These are phyloP conservation scores for Metarhizium humberi DNA, from an alignment of 2,329 filamentous ascomycete species.

Conservation along the genomic window DNA sequence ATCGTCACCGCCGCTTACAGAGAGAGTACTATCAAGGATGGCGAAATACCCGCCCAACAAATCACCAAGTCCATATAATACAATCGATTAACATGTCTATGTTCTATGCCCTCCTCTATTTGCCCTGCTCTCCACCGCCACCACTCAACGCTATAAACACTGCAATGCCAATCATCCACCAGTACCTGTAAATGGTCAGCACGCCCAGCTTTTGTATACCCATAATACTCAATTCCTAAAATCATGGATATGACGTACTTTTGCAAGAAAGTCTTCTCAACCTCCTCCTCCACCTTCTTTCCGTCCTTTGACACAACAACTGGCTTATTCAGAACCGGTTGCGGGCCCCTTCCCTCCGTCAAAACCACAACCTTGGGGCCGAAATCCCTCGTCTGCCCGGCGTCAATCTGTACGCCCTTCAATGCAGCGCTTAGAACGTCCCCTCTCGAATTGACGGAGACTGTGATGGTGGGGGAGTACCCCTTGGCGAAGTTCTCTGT, in stretches of 20 bases:
- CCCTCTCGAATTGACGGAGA: constrained; percentile 38
- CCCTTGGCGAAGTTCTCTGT: constrained; percentile 52
- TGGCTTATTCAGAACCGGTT: constrained; percentile 54
- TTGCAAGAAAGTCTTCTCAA: constrained; percentile 57
- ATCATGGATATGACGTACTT: constrained; percentile 40
- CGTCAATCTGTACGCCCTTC: constrained; percentile 51
- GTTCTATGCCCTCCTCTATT: constrained; percentile 26
- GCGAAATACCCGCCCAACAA: constrained; percentile 2
- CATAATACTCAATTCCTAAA: neutral
- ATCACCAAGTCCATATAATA: constrained; percentile 1
- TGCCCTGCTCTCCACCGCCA: constrained; percentile 31
- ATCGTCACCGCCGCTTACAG: neutral
- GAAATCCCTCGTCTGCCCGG: constrained; percentile 56
- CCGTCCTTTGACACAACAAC: constrained; percentile 53
- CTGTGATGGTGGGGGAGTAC: constrained; percentile 46
- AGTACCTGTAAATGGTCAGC: constrained; percentile 45
- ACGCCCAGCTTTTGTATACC: constrained; percentile 3
- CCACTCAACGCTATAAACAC: constrained; percentile 43
- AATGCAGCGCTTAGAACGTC: constrained; percentile 40
- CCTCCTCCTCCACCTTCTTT: constrained; percentile 42
- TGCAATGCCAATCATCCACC: constrained; percentile 52
- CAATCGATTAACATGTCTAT: neutral
- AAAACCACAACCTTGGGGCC: constrained; percentile 48
- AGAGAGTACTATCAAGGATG: no score
- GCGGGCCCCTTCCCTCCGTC: constrained; percentile 37